phyloP scores from a whole-genome alignment of 163 green algal genomes.

The Picocystis sp. region DNA sequence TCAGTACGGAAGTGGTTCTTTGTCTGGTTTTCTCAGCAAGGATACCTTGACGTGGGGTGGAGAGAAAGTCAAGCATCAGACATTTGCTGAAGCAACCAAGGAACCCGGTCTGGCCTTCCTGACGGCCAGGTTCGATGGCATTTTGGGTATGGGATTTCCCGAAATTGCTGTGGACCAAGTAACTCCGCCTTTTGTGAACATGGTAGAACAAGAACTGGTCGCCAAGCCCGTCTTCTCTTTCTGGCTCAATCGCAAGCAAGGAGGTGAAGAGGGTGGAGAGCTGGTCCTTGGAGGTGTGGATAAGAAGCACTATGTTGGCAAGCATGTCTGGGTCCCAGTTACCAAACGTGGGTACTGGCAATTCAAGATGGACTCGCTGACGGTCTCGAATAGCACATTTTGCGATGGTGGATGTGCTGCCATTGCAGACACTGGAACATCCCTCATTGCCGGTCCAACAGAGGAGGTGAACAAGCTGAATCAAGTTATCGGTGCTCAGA shows the following conservation, averaged over 20 bases:
- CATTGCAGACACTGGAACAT: constrained; percentile 87
- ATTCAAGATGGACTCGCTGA: constrained; percentile 59
- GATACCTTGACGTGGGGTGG: constrained; percentile 63
- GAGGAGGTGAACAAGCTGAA: constrained; percentile 73
- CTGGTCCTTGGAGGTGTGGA: constrained; percentile 88
- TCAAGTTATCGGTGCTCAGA: constrained; percentile 18
- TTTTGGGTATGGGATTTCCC: constrained; percentile 89
- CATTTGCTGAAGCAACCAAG: constrained; percentile 79
- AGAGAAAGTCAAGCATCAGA: constrained; percentile 43
- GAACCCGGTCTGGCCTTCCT: constrained; percentile 92
- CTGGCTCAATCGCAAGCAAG: constrained; percentile 73
- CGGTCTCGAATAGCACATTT: constrained; percentile 19
- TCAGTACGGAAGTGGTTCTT: constrained; percentile 80
- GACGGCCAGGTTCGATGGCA: constrained; percentile 92
- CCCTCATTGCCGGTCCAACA: constrained; percentile 58
- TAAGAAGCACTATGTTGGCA: constrained; percentile 61
- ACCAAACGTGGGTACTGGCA: constrained; percentile 89
- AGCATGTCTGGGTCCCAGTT: constrained; percentile 69
- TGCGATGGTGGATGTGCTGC: constrained; percentile 54
- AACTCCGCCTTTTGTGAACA: constrained; percentile 65
- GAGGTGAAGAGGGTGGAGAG: constrained; percentile 54
- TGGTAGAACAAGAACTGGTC: constrained; percentile 59
- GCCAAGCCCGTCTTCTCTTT: constrained; percentile 85
- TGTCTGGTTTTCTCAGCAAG: constrained; percentile 73
- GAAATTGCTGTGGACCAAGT: constrained; percentile 72